Evolutionary conservation across 495 filamentous ascomycete species (phyloP), one percentile per base, ranked within the genome.

Genomic region (Aspergillus conjunctus): DNA sequence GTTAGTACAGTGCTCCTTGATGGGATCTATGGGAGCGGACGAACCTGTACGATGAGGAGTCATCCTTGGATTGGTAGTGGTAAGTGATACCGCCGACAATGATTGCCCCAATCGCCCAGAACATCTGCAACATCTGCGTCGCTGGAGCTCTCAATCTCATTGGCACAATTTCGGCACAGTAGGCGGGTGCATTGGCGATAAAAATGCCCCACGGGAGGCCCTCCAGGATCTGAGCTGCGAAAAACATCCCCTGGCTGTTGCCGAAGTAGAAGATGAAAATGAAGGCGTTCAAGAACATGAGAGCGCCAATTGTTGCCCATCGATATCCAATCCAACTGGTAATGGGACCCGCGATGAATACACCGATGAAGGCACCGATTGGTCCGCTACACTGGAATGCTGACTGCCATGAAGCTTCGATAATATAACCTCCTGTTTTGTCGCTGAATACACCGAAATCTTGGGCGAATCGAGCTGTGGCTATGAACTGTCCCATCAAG

Each of bases 161-260:
- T 1, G 88, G 88, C 58, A 82, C 85, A 49, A 90, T 84, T 67
- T 91, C 88, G 60, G 84, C 84, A 45, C 87, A 87, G 66, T 91
- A 91, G 10, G 87, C 88, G 67, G 87, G 86, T 22, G 86, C 85
- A 20, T 87, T 77, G 9, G 88, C 88, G 69, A 89, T 87, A 72
- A 89, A 89, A 59, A 91, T 82, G 44, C 88, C 88, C 87, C 87
- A 90, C 51, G 86, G 84, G 56, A 91, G 83, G 63, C 88, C 88
- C 63, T 87, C 87, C 15, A 91, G 57, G 26, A 61, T 34, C 46
- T 64, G 78, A 54, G 71, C 66, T 21, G 70, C 76, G 61, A 51
- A 39, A 48, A 64, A 49, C 8, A 48, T 33, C 3, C 44, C 15
- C 20, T 43, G 58, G 44, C 14, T 60, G 59, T 67, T 67, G 26